A percentile compares a stretch with the other conserved stretches of the same genome.
These are phyloP conservation scores for Trichoderma arundinaceum DNA, from an alignment of 2,329 filamentous ascomycete species.

Conservation along the genomic window DNA sequence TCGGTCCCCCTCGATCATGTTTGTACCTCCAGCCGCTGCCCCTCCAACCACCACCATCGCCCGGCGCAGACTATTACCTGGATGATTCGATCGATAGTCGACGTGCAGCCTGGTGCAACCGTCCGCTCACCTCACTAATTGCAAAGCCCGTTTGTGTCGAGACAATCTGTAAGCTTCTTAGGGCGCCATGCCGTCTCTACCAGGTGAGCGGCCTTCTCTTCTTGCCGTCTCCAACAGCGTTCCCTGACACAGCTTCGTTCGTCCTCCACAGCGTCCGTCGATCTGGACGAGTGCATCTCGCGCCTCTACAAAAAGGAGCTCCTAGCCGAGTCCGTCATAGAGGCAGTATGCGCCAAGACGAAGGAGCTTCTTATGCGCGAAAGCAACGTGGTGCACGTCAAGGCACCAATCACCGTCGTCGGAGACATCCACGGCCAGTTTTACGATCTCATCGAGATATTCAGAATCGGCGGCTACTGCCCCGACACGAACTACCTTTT, in stretches of 20 bases:
- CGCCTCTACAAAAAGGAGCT: constrained; percentile 97
- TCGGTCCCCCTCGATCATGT: constrained; percentile 48
- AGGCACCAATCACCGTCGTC: constrained; percentile 93
- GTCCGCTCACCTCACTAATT: constrained; percentile 2
- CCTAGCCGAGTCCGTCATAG: constrained; percentile 95
- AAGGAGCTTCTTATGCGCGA: constrained; percentile 99
- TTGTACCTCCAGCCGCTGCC: constrained; percentile 46
- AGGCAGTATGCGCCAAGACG: constrained; percentile 98
- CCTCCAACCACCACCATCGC: constrained; percentile 46
- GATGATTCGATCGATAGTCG: constrained; percentile 32
- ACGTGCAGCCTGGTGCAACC: constrained; percentile 29
- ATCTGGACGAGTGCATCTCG: constrained; percentile 97
- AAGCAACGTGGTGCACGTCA: constrained; percentile 98
- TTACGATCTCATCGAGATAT: constrained; percentile 98
- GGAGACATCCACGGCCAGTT: constrained; percentile 99
- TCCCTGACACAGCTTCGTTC: not conserved
- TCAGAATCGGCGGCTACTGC: constrained; percentile 96
- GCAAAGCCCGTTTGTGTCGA: not conserved
- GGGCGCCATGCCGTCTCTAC: constrained; percentile 61
- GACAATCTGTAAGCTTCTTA: not conserved
- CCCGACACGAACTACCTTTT: constrained; percentile 99
- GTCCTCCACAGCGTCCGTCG: constrained; percentile 75
- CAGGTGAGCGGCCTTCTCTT: constrained; percentile 50
- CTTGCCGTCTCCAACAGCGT: not conserved
- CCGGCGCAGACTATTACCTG: constrained; percentile 44